Base-by-base conservation (phyloP, 805 yeast genomes). In the Priceomyces carsonii region DNA sequence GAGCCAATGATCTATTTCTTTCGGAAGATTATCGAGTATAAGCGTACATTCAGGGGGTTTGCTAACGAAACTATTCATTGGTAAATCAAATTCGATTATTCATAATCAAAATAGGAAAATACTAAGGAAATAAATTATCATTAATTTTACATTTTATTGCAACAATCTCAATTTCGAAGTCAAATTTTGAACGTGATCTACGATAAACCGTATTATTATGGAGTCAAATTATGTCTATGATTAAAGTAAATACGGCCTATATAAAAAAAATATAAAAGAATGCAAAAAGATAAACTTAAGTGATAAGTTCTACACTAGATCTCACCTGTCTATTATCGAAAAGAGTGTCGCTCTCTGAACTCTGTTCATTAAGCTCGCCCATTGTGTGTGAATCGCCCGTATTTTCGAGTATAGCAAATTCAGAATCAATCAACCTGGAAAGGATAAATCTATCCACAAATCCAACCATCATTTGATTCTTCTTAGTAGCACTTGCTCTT, bases 371-470 rank as follows among this genome's bases (percentile, higher is more conserved):
- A 21, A 59, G 63, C 39, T 53, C 53, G 35, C 57, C 63, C 6
- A 32, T 24, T 6, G 29, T 26, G 4, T 33, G 36, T 27, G 15
- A 30, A 40, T 12, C 31, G 12, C 7, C 15, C 15, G 13, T 53
- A 18, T 42, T 45, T 7, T 40, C 32, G 9, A 63, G 39, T 7
- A 37, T 40, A 5, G 42, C 44, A 29, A 64, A 63, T 10, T 46
- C 42, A 47, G 41, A 54, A 24, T 58, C 55, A 7, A 68, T 55
- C 19, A 63, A 37, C 3, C 45, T 45, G 2, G 68, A 45, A 5
- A 68, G 39, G 8, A 63, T 49, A 36, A 62, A 68, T 26, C 73
- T 39, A 40, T 68, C 73, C 6, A 66, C 50, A 36, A 65, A 66
- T 9, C 74, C 74, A 9, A 51, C 37, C 53, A 64, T 53, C 2